Evolutionary conservation across 768 basidiomycete genomes (phyloP), one percentile per base, ranked within the genome.

Genomic region (Leccinum disarticulatum): DNA sequence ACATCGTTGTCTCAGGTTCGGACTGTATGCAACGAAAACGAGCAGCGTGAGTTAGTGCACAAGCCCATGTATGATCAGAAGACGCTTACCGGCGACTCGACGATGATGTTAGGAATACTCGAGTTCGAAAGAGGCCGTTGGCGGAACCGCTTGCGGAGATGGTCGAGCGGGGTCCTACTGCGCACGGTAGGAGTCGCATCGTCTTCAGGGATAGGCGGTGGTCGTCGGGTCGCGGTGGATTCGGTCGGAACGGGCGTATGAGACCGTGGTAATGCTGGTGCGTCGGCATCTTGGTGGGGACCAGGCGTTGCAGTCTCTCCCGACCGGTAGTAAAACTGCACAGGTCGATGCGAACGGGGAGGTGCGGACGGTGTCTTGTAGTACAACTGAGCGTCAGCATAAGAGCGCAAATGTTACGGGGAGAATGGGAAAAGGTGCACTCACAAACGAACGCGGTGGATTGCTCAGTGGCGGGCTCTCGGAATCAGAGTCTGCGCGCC

Each of bases 71-170:
- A 49, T 7, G 48, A 46, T 6, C 9, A 3, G 55, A 10, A 8
- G 31, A 22, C 31, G 22, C 70, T 77, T 64, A 82, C 82, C 13
- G 82, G 82, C 15, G 82, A 75, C 66, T 81, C 75, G 31, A 83
- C 74, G 38, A 77, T 61, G 55, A 82, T 83, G 38, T 74, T 72
- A 3, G 77, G 78, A 19, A 81, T 72, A 11, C 73, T 76, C 15
- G 67, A 64, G 33, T 69, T 68, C 0, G 79, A 80, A 7, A 60
- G 47, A 2, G 69, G 67, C 4, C 75, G 74, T 50, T 70, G 68
- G 38, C 69, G 71, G 64, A 69, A 66, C 51, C 68, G 61, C 35
- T 69, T 54, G 27, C 69, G 61, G 54, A 76, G 61, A 53, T 71
- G 51, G 22, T 74, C 61, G 19, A 65, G 27, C 4, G 67, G 63